These are phyloP conservation scores for Symbiotaphrina buchneri DNA, from an alignment of 495 filamentous ascomycete genomes.

Conservation along the genomic window DNA sequence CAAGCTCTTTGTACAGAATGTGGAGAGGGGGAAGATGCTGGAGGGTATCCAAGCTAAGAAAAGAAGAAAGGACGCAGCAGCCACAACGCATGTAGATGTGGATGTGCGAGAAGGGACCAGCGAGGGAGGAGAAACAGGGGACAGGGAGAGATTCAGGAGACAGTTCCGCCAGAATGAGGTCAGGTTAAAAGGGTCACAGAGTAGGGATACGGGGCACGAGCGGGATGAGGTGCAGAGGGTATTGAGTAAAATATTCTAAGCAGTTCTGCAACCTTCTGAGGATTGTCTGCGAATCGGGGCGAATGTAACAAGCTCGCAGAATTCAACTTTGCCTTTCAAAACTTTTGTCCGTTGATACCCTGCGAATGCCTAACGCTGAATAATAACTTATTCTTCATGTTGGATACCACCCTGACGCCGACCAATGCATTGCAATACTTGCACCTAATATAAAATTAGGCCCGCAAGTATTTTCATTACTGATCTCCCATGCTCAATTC, in stretches of 20 bases:
- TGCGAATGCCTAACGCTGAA: too few species aligned
- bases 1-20: constrained; percentile 56
- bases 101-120: constrained; percentile 7
- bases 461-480: constrained; percentile 6
- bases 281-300: too few species aligned
- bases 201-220: constrained; percentile 18
- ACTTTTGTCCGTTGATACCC: too few species aligned
- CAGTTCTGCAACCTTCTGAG: not conserved
- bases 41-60: constrained; percentile 45
- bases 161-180: constrained; percentile 58
- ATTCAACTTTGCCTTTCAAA: too few species aligned
- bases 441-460: too few species aligned
- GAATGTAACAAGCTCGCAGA: too few species aligned
- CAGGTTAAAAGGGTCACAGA: constrained; percentile 19
- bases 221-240: constrained; percentile 54
- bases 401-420: too few species aligned
- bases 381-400: too few species aligned
- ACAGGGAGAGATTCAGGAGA: constrained; percentile 17
- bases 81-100: constrained; percentile 9
- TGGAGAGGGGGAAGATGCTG: constrained; percentile 52
- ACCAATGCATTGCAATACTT: too few species aligned
- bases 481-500: constrained; percentile 44
- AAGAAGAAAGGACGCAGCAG: constrained; percentile 32
- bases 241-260: constrained; percentile 59
- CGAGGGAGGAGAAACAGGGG: constrained; percentile 7